phyloP scores from a whole-genome alignment of 139 green algal genomes.

The Tetradesmus obliquus region DNA sequence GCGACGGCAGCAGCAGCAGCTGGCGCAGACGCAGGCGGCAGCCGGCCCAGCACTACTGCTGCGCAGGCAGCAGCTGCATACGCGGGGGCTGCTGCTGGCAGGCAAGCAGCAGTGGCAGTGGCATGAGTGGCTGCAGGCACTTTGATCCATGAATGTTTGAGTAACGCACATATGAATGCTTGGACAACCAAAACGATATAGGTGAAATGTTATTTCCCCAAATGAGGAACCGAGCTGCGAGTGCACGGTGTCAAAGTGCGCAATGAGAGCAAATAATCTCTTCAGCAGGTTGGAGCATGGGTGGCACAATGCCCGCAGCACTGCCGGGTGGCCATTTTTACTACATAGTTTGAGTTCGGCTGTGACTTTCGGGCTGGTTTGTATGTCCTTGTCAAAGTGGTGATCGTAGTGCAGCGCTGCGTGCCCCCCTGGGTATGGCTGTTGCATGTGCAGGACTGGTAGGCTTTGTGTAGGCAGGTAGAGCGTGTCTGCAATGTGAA shows the following conservation, averaged over 20 bases:
- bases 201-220: no score
- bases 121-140: neutral
- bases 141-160: no score
- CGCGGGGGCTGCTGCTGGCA: neutral
- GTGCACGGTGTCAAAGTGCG: neutral
- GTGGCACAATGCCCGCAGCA: neutral
- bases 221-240: neutral
- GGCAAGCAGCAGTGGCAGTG: neutral
- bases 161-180: neutral
- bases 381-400: neutral
- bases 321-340: no score
- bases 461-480: neutral
- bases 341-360: neutral
- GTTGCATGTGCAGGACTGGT: neutral
- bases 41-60: neutral
- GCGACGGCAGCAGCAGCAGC: constrained; percentile 2
- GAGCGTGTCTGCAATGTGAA: neutral
- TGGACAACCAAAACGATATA: neutral
- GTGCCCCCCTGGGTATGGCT: neutral
- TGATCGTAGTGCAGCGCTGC: neutral
- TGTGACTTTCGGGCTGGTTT: neutral
- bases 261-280: neutral
- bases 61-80: neutral
- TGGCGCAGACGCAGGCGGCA: neutral
- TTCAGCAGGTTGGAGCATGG: neutral